A percentile compares a stretch with the other conserved stretches of the same genome.
phyloP scores from a whole-genome alignment of 208 protist species.

The Acanthamoeba royreba region DNA sequence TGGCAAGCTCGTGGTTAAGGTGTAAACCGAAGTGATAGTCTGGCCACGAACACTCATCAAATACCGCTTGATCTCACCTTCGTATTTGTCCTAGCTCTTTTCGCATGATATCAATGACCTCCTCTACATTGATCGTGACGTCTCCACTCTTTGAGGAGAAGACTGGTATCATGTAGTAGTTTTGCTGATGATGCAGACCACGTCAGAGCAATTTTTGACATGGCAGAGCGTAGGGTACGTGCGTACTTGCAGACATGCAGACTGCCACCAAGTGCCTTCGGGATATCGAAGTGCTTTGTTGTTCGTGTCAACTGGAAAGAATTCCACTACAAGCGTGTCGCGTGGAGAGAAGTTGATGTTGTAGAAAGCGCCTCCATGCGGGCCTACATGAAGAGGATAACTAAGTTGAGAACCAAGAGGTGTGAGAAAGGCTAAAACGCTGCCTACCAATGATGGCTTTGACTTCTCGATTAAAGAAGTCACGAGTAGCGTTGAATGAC shows the following conservation, averaged over 20 bases:
- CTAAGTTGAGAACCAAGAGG: not conserved
- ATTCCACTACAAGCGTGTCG: constrained; percentile 4
- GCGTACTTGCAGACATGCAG: not conserved
- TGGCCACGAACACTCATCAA: too few relatives aligned
- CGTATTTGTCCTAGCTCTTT: not conserved
- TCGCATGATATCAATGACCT: not conserved
- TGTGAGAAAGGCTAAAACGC: not conserved
- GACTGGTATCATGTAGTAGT: not conserved
- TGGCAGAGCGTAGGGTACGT: not conserved
- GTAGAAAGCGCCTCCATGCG: constrained; percentile 23
- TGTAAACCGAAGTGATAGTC: too few relatives aligned
- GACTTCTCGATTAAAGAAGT: not conserved
- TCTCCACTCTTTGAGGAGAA: not conserved
- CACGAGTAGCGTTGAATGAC: not conserved
- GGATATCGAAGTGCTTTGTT: not conserved
- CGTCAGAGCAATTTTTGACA: not conserved
- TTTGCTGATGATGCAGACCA: not conserved
- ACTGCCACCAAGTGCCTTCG: not conserved
- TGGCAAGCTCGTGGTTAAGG: constrained; percentile 33
- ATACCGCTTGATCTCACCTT: too few relatives aligned
- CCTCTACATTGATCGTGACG: not conserved
- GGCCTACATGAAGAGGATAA: not conserved
- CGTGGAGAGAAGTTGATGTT: not conserved
- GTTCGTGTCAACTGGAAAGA: not conserved
- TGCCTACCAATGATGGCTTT: not conserved